A percentile compares a stretch with the other conserved stretches of the same genome.
phyloP scores from a whole-genome alignment of 441 rosid species.

The Adansonia rubrostipa region DNA sequence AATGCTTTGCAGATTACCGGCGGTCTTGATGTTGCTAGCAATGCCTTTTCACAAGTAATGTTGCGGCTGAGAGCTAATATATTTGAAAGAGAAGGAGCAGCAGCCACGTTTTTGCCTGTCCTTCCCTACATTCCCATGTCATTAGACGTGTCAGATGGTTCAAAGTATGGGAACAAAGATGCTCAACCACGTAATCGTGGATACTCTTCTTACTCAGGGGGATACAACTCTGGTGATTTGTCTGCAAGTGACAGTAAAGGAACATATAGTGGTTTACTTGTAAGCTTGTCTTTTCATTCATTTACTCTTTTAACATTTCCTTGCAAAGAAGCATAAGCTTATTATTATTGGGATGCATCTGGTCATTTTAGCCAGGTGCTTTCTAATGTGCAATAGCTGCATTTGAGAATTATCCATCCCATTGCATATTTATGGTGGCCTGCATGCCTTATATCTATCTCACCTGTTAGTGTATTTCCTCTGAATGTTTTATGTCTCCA shows the following conservation, averaged over 20 bases:
- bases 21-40: constrained; percentile 61
- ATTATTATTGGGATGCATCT: constrained; percentile 7
- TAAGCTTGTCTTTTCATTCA: constrained; percentile 32
- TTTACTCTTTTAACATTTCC: constrained; percentile 7
- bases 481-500: not conserved
- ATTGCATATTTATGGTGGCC: not conserved
- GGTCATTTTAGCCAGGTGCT: constrained; percentile 8
- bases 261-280: constrained; percentile 38
- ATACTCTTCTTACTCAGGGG: constrained; percentile 29
- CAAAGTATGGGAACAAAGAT: constrained; percentile 52
- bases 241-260: constrained; percentile 20
- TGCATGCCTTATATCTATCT: constrained; percentile 6
- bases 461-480: not conserved
- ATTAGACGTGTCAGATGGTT: constrained; percentile 48
- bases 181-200: constrained; percentile 46
- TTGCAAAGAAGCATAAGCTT: constrained; percentile 10
- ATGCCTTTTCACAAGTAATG: constrained; percentile 65
- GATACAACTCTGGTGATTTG: constrained; percentile 40
- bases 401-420: constrained; percentile 6
- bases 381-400: constrained; percentile 6
- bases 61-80: constrained; percentile 59
- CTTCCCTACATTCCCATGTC: constrained; percentile 59
- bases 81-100: constrained; percentile 63
- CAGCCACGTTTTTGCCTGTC: constrained; percentile 54
- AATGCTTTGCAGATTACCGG: constrained; percentile 59